Base-by-base conservation (phyloP, 495 filamentous ascomycete species). In the Copromyces sp. region DNA sequence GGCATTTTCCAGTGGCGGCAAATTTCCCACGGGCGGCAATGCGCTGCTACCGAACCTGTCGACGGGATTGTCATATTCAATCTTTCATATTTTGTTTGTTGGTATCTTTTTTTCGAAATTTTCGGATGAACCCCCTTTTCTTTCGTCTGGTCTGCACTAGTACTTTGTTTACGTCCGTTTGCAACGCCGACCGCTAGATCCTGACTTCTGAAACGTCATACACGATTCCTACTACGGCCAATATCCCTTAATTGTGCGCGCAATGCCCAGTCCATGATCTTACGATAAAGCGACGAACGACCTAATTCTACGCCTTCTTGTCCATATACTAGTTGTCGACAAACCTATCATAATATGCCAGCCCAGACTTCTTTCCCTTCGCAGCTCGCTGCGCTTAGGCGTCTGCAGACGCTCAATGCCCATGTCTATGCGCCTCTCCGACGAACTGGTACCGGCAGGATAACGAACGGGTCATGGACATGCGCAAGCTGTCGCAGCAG, bases 401-500 rank as follows among this genome's bases (percentile, higher is more conserved):
- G 53, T 2, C 29, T 61, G 53, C 53, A 61, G 53, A 61, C 53
- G 53, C 53, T 61, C 53, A 61, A 61, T 37, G 35, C 35, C 39
- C 65, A 81, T 74, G 73, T 69, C 72, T 70, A 74, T 74, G 14
- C 71, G 75, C 73, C 70, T 78, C 12, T 74, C 76, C 59, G 42
- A 76, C 61, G 47, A 70, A 24, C 69, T 65, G 9, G 75, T 29
- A 73, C 45, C 75, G 76, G 70, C 74, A 78, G 70, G 71, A 45
- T 38, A 37, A 20, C 71, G 39, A 69, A 44, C 53, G 53, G 53
- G 53, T 40, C 39, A 40, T 82, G 80, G 84, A 85, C 82, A 12
- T 86, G 84, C 71, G 75, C 80, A 69, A 81, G 76, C 53, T 86
- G 84, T 74, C 84, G 84, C 76, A 81, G 74, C 41, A 81, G 74